Evolutionary conservation across 2,329 filamentous ascomycete species (phyloP).

Genomic region (Beauveria sp.): DNA sequence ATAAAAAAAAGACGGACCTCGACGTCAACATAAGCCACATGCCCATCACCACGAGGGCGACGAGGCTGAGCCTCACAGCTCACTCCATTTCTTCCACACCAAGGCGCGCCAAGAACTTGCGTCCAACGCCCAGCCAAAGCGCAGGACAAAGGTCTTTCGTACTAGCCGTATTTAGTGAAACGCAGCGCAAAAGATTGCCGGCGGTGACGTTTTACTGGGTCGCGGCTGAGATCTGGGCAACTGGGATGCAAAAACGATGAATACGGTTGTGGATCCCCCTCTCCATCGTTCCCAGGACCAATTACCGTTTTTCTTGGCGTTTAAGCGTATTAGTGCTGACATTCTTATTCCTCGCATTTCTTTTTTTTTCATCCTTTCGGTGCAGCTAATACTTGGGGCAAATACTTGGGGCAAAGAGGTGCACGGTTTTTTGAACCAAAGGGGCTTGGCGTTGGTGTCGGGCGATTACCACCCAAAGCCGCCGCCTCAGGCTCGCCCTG

Average conservation of each 20-base stretch:
- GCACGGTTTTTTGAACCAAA: too few species aligned
- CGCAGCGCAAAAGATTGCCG: background rate
- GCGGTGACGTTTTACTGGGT: background rate
- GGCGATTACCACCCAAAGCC: too few species aligned
- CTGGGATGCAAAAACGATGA: background rate
- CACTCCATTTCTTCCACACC: background rate
- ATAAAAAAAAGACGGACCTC: background rate
- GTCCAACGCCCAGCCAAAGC: background rate
- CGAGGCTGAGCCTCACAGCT: slow-evolving; percentile 3
- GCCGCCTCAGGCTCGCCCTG: too few species aligned
- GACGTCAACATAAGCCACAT: background rate
- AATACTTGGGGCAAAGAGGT: too few species aligned
- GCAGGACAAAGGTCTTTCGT: background rate
- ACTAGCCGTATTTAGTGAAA: slow-evolving; percentile 6
- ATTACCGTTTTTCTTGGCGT: background rate
- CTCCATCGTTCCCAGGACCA: background rate
- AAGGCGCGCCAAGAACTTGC: background rate
- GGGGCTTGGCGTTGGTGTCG: too few species aligned
- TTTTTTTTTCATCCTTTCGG: too few species aligned
- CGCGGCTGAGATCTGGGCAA: slow-evolving; percentile 7
- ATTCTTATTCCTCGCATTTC: too few species aligned
- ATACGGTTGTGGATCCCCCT: background rate
- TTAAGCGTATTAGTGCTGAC: too few species aligned
- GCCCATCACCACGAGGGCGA: background rate
- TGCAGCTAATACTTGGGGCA: too few species aligned